phyloP scores from a whole-genome alignment of 179 eudicot species.

The Nepenthes alata region DNA sequence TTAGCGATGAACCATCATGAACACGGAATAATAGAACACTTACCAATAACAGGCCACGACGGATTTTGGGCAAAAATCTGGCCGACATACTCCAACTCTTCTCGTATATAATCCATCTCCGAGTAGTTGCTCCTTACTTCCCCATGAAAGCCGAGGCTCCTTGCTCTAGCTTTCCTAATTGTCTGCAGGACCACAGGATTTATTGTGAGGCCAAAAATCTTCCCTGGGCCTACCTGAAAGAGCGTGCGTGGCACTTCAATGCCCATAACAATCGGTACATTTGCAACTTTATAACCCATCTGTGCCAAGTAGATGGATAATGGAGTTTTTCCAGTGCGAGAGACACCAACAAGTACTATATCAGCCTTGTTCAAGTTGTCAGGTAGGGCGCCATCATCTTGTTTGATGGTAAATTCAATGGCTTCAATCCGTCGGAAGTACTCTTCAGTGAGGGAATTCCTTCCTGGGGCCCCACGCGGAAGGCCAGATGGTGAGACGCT shows the following conservation, averaged over 20 bases:
- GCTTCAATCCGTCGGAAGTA: constrained; percentile 85
- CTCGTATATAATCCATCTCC: constrained; percentile 61
- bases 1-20: background rate
- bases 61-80: constrained; percentile 73
- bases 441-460: constrained; percentile 49
- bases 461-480: constrained; percentile 82
- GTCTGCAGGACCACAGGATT: constrained; percentile 63
- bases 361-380: constrained; percentile 64
- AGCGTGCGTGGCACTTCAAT: constrained; percentile 46
- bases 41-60: constrained; percentile 89
- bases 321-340: constrained; percentile 92
- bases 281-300: constrained; percentile 89
- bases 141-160: constrained; percentile 54
- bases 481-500: constrained; percentile 86
- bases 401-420: constrained; percentile 86
- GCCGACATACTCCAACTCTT: constrained; percentile 56
- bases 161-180: constrained; percentile 72
- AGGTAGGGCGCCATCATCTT: constrained; percentile 92
- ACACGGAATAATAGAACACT: constrained; percentile 15
- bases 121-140: constrained; percentile 47
- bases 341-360: constrained; percentile 78
- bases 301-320: constrained; percentile 83
- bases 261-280: constrained; percentile 79
- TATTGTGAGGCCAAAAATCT: constrained; percentile 75
- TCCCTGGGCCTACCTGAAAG: constrained; percentile 64